Base-by-base conservation (phyloP, 2,329 filamentous ascomycete genomes). In the Trichoderma pleuroti region DNA sequence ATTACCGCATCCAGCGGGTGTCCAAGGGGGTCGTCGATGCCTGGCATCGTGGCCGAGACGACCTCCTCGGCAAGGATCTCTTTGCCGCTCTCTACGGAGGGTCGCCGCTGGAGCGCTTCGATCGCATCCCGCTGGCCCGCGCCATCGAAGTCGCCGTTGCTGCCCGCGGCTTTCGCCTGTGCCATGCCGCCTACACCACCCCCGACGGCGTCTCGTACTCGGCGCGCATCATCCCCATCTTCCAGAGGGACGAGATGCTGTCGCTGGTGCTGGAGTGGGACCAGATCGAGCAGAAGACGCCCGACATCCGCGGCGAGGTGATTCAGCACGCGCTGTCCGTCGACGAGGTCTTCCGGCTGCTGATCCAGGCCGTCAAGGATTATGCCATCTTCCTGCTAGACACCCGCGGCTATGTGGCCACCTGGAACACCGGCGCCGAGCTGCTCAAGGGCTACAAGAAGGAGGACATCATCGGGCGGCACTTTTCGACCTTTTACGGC, bases 351-450 rank as follows among this genome's bases (percentile, higher is more conserved):
- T 90, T 89, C 75, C 86, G 86, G n/a, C 86, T 90, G 49, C 80
- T 91, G 36, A 82, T 90, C 42, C 85, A 90, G 72, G 86, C 85
- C 0, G 86, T 89, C 74, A 88, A 86, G 77, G 86, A 89, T 72
- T 89, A 89, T 74, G 87, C 87, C 70, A 90, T 90, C 72, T 91
- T 89, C 75, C 86, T 89, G 80, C 82, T 90, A 32, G 86, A 89
- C 66, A 82, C 85, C 0, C 77, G 80, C 4, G 87, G 87, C n/a
- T 80, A 84, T 73, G 83, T 90, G 18, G 82, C 82, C 1, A 88
- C 87, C 0, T 89, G 87, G 87, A 89, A 89, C 73, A 80, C 82
- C 0, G 87, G 87, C 2, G 87, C 87, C 0, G 80, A 85, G 64
- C 77, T 86, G 14, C 81, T 88, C 73, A 89, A 89, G 75, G 86